Evolutionary conservation across 106 monocot genomes (phyloP).

Genomic region (Gastrodia elata): DNA sequence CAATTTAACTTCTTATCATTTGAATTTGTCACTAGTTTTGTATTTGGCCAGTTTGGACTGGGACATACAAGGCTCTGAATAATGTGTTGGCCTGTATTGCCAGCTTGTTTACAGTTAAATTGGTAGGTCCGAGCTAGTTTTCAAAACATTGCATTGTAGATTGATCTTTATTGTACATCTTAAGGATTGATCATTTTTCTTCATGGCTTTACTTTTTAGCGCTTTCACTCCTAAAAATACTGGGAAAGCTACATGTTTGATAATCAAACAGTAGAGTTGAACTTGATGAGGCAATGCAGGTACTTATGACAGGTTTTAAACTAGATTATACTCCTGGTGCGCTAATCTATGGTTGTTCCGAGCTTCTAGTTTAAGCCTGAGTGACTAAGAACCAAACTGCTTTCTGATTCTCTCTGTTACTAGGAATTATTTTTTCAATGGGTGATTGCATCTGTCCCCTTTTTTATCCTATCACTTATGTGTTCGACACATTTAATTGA

Average conservation of each 20-base stretch:
- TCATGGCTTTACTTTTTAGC: too few species aligned
- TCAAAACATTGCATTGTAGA: too few species aligned
- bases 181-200: too few species aligned
- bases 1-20: too few species aligned
- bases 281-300: slow-evolving; percentile 11
- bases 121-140: too few species aligned
- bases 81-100: too few species aligned
- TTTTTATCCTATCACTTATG: background rate
- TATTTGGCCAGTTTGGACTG: too few species aligned
- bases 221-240: too few species aligned
- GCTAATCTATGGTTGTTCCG: slow-evolving; percentile 5
- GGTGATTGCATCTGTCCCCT: background rate
- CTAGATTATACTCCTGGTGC: slow-evolving; percentile 9
- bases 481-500: background rate
- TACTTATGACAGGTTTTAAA: slow-evolving; percentile 6
- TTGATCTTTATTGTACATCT: too few species aligned
- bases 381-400: slow-evolving; percentile 7
- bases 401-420: slow-evolving; percentile 9
- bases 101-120: too few species aligned
- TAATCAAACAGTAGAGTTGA: background rate
- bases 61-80: too few species aligned
- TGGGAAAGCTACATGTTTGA: background rate
- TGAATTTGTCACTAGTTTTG: too few species aligned
- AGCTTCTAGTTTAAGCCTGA: slow-evolving; percentile 11
- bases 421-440: background rate